These are phyloP conservation scores for Skeletonema grethae DNA, from an alignment of 108 stramenopile genomes.

Conservation along the genomic window DNA sequence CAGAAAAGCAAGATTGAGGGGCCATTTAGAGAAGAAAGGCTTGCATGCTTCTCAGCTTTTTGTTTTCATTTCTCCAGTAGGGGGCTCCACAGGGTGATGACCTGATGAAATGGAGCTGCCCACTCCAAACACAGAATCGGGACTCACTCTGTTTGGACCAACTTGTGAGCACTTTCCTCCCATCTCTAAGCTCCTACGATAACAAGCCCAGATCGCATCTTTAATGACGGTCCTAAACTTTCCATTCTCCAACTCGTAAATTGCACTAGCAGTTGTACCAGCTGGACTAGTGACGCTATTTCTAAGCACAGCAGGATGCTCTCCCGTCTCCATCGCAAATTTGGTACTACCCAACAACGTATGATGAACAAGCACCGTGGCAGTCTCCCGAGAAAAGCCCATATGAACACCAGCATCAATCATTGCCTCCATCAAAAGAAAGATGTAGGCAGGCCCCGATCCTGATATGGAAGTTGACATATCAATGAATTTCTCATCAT, in stretches of 20 bases:
- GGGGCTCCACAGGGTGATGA: slow-evolving; percentile 44
- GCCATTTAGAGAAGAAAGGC: background rate
- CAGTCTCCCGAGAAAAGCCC: slow-evolving; percentile 83
- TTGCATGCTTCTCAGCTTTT: background rate
- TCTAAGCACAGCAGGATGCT: slow-evolving; percentile 68
- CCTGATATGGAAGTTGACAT: slow-evolving; percentile 90
- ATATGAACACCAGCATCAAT: slow-evolving; percentile 94
- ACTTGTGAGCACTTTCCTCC: slow-evolving; percentile 50
- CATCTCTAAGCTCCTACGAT: slow-evolving; percentile 83
- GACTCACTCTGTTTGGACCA: slow-evolving; percentile 19
- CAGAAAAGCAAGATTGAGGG: background rate
- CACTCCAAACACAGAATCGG: background rate
- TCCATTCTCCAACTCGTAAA: slow-evolving; percentile 93
- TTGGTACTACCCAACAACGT: slow-evolving; percentile 80
- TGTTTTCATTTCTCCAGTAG: slow-evolving; percentile 37
- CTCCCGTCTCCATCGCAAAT: slow-evolving; percentile 85
- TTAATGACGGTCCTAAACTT: slow-evolving; percentile 89
- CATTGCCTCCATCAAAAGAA: slow-evolving; percentile 93
- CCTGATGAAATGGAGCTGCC: background rate
- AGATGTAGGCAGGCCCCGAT: slow-evolving; percentile 93
- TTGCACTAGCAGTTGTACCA: slow-evolving; percentile 91
- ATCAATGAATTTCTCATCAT: slow-evolving; percentile 90
- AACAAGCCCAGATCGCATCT: slow-evolving; percentile 91
- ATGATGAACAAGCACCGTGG: slow-evolving; percentile 78
- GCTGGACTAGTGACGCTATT: slow-evolving; percentile 94